Conservation (phyloP, 192 early-diverging fungal species). For the Backusella macrospora region DNA sequence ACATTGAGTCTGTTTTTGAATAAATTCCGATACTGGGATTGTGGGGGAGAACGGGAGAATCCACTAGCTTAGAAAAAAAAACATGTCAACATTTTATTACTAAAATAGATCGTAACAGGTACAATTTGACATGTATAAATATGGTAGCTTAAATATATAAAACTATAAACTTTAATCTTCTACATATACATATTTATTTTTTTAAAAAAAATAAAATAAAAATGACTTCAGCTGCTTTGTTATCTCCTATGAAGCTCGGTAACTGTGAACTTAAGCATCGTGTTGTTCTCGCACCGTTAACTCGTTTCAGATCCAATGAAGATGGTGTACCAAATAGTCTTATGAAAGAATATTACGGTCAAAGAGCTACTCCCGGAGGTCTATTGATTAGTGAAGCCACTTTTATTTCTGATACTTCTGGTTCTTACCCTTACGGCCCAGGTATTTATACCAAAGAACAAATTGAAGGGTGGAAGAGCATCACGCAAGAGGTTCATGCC, state of each 20-base stretch:
- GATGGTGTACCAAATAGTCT: conserved; percentile 16
- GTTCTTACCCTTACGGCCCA: conserved; percentile 30
- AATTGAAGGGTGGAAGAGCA: conserved; percentile 50
- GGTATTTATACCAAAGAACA: conserved; percentile 47
- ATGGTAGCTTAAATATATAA: background rate
- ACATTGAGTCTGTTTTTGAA: background rate
- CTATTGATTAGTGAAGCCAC: conserved; percentile 34
- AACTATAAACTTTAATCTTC: background rate
- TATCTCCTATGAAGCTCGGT: conserved; percentile 33
- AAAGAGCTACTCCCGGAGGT: conserved; percentile 28
- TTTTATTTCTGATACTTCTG: conserved; percentile 16
- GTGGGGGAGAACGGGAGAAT: background rate
- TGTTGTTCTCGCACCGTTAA: conserved; percentile 33
- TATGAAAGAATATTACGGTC: conserved; percentile 27
- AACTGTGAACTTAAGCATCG: conserved; percentile 17
- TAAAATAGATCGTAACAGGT: conserved; percentile 3
- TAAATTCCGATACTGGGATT: conserved; percentile 1
- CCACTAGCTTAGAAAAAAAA: background rate
- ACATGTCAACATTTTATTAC: background rate
- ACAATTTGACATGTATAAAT: background rate
- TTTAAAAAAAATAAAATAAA: background rate
- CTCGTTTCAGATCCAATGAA: conserved; percentile 15
- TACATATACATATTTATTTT: background rate
- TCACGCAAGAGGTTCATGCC: conserved; percentile 57
- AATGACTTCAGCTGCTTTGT: background rate